Evolutionary conservation across 306 rosid species (phyloP), one percentile per base, ranked within the genome.

Genomic region (Cicer cuneatum): DNA sequence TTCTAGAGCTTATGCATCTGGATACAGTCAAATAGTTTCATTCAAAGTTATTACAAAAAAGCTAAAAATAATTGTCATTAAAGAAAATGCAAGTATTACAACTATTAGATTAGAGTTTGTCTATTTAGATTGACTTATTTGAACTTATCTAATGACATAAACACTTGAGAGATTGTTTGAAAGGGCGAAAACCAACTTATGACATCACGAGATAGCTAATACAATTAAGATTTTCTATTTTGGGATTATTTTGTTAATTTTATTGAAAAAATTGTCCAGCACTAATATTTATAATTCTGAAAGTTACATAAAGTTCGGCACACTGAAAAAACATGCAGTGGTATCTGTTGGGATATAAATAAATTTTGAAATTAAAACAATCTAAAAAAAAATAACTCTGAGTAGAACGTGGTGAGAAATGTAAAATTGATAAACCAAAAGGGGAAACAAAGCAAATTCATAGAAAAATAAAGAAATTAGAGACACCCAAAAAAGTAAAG

Each of bases 1-100:
- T 78, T 54, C 19, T 59, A 33, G 39, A 54, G 63, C 71, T 67
- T 19, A 73, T 81, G 60, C 70, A 66, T 77, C 97, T 91, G 86
- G 40, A 43, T 21, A 66, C 49, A 77, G 54, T 69, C 67, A 62
- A 80, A 7, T 10, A 67, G n/a, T 51, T 2, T 63, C 61, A 48
- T 67, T 21, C 49, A 38, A 29, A 19, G 63, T 38, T 45, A 19
- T 1, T 8, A 62, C 8, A 10, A 37, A 75, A 8, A 15, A 60
- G 77, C 29, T 6, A 53, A 43, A 43, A 68, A 18, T 1, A 49
- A 40, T 9, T 61, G 46, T 54, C 14, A 68, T 41, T 11, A 7
- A 12, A 60, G 40, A 45, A 0, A 7, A 41, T 48, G 13, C 40
- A 67, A 48, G 18, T 46, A 67, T 39, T 21, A 67, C 10, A 56